A percentile compares a stretch with the other conserved stretches of the same genome.
Conservation (phyloP, 768 basidiomycete genomes). For the Rubroboletus satanas region DNA sequence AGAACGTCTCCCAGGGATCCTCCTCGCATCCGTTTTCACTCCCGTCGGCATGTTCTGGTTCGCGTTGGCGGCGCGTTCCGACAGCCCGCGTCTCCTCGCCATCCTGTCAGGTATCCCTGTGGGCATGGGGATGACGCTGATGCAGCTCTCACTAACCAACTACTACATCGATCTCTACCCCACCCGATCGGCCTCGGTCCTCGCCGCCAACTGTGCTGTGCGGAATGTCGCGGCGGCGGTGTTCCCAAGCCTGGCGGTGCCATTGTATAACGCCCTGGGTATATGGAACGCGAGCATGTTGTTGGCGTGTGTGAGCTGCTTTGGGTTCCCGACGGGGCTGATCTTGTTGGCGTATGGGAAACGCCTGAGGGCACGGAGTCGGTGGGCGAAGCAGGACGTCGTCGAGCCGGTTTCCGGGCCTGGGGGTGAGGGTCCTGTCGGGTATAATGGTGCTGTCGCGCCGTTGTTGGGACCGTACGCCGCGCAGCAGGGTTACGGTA, state of each 20-base stretch:
- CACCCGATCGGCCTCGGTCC: conserved; percentile 27
- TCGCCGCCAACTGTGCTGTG: conserved; percentile 27
- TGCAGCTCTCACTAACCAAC: conserved; percentile 27
- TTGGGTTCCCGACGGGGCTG: conserved; percentile 21
- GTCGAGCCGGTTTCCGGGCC: background rate
- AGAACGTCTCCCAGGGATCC: conserved; percentile 26
- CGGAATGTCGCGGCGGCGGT: conserved; percentile 20
- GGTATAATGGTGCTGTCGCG: background rate
- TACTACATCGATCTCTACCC: conserved; percentile 32
- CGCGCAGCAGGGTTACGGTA: conserved; percentile 14
- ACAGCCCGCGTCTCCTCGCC: conserved; percentile 8
- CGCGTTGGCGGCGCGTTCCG: conserved; percentile 17
- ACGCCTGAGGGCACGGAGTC: conserved; percentile 18
- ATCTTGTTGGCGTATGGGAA: conserved; percentile 22
- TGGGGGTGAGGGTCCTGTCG: background rate
- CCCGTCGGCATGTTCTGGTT: conserved; percentile 30
- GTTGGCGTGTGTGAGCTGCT: conserved; percentile 23
- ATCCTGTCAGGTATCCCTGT: conserved; percentile 25
- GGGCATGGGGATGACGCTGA: conserved; percentile 28
- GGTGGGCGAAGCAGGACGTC: conserved; percentile 26
- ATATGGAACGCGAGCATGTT: conserved; percentile 14
- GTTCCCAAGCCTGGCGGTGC: conserved; percentile 25
- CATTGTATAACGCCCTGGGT: conserved; percentile 21
- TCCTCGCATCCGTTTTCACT: conserved; percentile 25
- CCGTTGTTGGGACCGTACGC: conserved; percentile 15